These are phyloP conservation scores for Sicyos edulis DNA, from an alignment of 306 rosid genomes.

Conservation along the genomic window DNA sequence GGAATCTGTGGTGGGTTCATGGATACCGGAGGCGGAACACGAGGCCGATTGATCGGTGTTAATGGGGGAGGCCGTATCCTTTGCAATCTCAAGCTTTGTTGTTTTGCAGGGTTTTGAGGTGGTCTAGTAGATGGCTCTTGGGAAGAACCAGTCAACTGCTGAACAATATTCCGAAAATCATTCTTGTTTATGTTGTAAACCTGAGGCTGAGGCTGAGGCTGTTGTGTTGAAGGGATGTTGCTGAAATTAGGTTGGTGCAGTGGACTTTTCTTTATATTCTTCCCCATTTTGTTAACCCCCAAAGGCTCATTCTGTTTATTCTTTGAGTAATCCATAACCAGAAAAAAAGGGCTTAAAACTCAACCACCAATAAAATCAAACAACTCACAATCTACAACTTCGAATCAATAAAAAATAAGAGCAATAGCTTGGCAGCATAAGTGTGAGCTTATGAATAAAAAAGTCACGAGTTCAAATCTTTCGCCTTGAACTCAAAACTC, in stretches of 20 bases:
- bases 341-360: not conserved
- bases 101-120: constrained; percentile 60
- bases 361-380: not conserved
- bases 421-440: too few relatives aligned
- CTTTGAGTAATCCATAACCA: constrained; percentile 64
- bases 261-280: constrained; percentile 88
- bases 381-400: constrained; percentile 8
- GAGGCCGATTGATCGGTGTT: constrained; percentile 60
- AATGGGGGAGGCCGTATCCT: constrained; percentile 89
- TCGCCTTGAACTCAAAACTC: too few relatives aligned
- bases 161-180: constrained; percentile 85
- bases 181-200: constrained; percentile 94
- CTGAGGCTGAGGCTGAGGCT: constrained; percentile 97
- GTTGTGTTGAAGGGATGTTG: constrained; percentile 60
- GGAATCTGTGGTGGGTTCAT: constrained; percentile 47
- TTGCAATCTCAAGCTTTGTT: constrained; percentile 80
- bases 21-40: constrained; percentile 38
- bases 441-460: too few relatives aligned
- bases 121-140: constrained; percentile 80
- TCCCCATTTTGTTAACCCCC: constrained; percentile 88
- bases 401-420: not conserved
- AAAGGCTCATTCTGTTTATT: constrained; percentile 58
- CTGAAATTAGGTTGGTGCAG: constrained; percentile 70
- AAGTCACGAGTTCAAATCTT: too few relatives aligned
- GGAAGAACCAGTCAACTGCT: constrained; percentile 91